Conservation (phyloP, 2,329 filamentous ascomycete species). For the Aspergillus melleus region DNA sequence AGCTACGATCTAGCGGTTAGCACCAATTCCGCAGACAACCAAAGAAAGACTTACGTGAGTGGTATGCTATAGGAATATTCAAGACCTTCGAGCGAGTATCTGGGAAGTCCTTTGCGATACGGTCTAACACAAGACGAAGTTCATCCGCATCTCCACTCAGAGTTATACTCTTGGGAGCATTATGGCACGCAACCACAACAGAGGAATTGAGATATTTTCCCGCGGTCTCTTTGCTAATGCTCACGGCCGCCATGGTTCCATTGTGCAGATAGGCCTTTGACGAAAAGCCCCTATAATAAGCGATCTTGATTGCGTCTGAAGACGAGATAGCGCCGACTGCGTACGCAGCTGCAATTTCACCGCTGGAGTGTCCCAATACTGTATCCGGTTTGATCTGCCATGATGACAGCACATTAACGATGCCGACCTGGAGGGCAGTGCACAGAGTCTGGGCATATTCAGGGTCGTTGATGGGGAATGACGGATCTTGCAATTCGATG, state of each 20-base stretch:
- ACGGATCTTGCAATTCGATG: constrained; percentile 2
- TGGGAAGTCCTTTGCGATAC: neutral
- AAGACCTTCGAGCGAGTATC: neutral
- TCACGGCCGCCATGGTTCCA: neutral
- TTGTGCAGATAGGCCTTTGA: constrained; percentile 7
- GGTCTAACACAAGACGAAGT: neutral
- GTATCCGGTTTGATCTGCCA: constrained; percentile 23
- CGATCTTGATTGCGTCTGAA: constrained; percentile 22
- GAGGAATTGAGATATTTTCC: neutral
- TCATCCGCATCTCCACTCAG: neutral
- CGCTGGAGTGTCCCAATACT: constrained; percentile 28
- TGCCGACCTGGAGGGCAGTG: constrained; percentile 26
- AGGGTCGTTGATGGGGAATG: constrained; percentile 12
- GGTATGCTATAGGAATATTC: neutral
- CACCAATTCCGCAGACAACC: no score
- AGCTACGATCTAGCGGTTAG: no score
- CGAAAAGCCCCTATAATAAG: constrained; percentile 24
- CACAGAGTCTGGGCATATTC: constrained; percentile 23
- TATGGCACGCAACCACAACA: neutral
- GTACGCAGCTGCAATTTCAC: constrained; percentile 33
- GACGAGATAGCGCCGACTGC: constrained; percentile 23
- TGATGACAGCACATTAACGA: constrained; percentile 23
- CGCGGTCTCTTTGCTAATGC: neutral
- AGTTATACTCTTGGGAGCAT: neutral
- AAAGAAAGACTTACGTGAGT: neutral